Base-by-base conservation (phyloP, 768 basidiomycete species). In the Gloeophyllum trabeum region DNA sequence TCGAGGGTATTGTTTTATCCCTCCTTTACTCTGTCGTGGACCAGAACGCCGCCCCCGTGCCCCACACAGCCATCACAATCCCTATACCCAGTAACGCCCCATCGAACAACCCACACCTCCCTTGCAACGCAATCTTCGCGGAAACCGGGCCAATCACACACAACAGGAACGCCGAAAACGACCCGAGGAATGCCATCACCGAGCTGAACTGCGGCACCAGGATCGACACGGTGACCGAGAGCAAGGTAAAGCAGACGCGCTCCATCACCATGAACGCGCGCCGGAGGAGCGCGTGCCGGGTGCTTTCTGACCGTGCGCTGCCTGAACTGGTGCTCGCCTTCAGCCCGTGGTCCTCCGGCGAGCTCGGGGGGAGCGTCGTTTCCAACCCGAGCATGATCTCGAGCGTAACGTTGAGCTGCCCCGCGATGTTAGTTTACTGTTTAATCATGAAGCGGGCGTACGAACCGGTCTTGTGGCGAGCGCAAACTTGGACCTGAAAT, bases 151-250 rank as follows among this genome's bases (percentile, higher is more conserved):
- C 62, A 42, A 75, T 68, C 37, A 73, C 67, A 48, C 74, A 75
- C 22, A 76, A 61, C 43, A 67, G 43, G 47, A 76, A 78, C 0
- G 89, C 84, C 25, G 81, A 79, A 58, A 90, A 89, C n/a, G 87
- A 81, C 2, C 93, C 93, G 41, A 97, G 65, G 58, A 96, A 86
- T 1, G 89, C 86, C 85, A 92, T 90, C 59, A 82, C 65, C 4
- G 78, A 69, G 48, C 80, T 77, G 60, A 93, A 93, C 42, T 85
- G 74, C 4, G 90, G 90, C 18, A 92, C 58, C 40, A 74, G 55
- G 44, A 90, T 81, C 16, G 91, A 89, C 20, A 82, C 75, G 24
- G 60, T 56, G 10, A 88, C 79, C 19, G 81, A 73, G 24, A 79
- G 51, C 6, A 69, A 49, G 1, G 82, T 75, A 35, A 91, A 58